Evolutionary conservation across 768 basidiomycete genomes (phyloP).

Genomic region (Lactifluus volemus): DNA sequence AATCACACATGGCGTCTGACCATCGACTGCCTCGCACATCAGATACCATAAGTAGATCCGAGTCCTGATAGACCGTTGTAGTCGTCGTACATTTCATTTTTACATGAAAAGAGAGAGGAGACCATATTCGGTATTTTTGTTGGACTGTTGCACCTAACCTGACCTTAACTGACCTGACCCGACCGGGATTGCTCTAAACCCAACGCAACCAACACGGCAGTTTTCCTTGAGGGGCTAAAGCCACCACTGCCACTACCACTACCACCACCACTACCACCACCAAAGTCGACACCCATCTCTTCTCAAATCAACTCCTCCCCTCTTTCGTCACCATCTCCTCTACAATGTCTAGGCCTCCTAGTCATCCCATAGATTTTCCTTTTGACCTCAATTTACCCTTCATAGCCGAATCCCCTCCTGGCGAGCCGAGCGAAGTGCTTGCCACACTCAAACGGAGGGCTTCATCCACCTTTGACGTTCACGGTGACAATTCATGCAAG

Average conservation of each 20-base stretch:
- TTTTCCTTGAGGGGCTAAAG: neutral
- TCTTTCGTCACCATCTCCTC: neutral
- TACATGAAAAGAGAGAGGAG: neutral
- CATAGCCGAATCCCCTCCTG: neutral
- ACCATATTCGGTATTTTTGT: neutral
- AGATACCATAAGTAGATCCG: neutral
- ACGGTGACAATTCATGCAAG: constrained; percentile 11
- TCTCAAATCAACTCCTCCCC: neutral
- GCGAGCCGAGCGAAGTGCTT: constrained; percentile 1
- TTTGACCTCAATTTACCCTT: constrained; percentile 22
- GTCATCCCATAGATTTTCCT: constrained; percentile 35
- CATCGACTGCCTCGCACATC: neutral
- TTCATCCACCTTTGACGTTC: constrained; percentile 14
- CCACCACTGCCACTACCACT: neutral
- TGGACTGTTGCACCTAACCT: neutral
- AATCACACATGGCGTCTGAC: neutral
- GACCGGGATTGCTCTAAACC: neutral
- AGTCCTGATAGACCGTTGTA: neutral
- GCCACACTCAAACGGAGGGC: constrained; percentile 18
- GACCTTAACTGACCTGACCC: neutral
- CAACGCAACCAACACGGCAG: neutral
- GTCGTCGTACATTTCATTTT: neutral
- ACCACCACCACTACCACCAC: neutral
- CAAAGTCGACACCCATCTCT: neutral
- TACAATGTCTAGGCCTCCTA: neutral